These are phyloP conservation scores for Bolboschoenoplectus hybrid DNA, from an alignment of 202 grass and related monocot species.

Conservation along the genomic window DNA sequence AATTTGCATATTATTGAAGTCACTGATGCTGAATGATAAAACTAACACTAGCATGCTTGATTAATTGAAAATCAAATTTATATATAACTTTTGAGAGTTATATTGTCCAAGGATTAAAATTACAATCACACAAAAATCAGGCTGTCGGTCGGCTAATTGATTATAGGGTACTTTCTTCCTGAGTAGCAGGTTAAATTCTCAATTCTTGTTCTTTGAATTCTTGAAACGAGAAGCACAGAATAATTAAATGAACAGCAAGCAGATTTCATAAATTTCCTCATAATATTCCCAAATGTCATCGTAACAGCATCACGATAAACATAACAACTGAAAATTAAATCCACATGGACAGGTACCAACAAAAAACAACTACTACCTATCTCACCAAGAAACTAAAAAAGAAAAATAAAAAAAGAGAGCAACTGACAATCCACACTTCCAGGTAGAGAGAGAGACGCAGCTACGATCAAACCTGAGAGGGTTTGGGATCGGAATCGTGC, in stretches of 20 bases:
- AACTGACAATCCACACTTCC: conserved; percentile 14
- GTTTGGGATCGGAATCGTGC: conserved; percentile 49
- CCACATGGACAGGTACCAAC: conserved; percentile 7
- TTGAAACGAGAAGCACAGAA: background rate
- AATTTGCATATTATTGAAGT: conserved; percentile 11
- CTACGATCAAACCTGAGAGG: conserved; percentile 33
- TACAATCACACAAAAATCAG: background rate
- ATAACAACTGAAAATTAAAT: background rate
- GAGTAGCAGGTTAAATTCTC: conserved; percentile 6
- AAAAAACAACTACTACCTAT: conserved; percentile 6
- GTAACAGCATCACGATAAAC: background rate
- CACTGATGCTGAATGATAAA: background rate
- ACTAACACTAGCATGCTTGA: background rate
- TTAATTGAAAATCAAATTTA: background rate
- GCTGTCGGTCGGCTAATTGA: background rate
- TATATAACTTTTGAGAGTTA: background rate
- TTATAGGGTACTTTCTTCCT: background rate
- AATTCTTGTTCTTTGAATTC: conserved; percentile 8
- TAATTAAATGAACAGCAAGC: conserved; percentile 8
- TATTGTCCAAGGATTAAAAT: background rate
- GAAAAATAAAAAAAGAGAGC: background rate
- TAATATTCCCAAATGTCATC: background rate
- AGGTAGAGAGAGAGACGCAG: background rate
- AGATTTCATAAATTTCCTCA: conserved; percentile 11
- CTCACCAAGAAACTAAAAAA: background rate